Percentiles rank a stretch among this genome's conserved stretches.
Conservation (phyloP, 305 asterid genomes). For the Fraxinus velutina region DNA sequence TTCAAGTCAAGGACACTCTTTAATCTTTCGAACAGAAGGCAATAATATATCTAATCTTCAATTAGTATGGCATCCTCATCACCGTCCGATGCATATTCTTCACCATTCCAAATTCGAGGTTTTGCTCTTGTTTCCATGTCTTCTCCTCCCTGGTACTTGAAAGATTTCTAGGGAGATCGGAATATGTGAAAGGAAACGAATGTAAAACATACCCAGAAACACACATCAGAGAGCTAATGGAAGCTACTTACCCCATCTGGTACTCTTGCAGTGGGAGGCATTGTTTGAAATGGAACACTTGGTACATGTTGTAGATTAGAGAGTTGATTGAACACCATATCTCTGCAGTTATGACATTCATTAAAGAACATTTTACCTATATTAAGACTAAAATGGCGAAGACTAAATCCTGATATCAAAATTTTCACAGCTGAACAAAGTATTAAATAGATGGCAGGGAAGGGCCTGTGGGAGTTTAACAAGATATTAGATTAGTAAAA, state of each 20-base stretch:
- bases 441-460: slow-evolving; percentile 8
- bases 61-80: slow-evolving; percentile 29
- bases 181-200: not conserved
- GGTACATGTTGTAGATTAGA: slow-evolving; percentile 76
- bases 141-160: slow-evolving; percentile 21
- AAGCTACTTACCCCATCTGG: slow-evolving; percentile 61
- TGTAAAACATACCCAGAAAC: not conserved
- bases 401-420: not conserved
- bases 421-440: not conserved
- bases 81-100: slow-evolving; percentile 40
- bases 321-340: slow-evolving; percentile 57
- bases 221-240: not conserved
- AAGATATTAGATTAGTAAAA: not conserved
- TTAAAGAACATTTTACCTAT: slow-evolving; percentile 1
- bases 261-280: slow-evolving; percentile 57
- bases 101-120: slow-evolving; percentile 76
- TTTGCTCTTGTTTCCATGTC: slow-evolving; percentile 63
- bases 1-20: not conserved
- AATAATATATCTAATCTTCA: not conserved
- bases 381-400: not conserved
- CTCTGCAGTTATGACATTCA: slow-evolving; percentile 42
- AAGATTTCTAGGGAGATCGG: not conserved
- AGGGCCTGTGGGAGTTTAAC: not conserved
- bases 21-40: not conserved
- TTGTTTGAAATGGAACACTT: slow-evolving; percentile 64